phyloP scores from a whole-genome alignment of 1,284 basidiomycete genomes.

The Papiliotrema laurentii region DNA sequence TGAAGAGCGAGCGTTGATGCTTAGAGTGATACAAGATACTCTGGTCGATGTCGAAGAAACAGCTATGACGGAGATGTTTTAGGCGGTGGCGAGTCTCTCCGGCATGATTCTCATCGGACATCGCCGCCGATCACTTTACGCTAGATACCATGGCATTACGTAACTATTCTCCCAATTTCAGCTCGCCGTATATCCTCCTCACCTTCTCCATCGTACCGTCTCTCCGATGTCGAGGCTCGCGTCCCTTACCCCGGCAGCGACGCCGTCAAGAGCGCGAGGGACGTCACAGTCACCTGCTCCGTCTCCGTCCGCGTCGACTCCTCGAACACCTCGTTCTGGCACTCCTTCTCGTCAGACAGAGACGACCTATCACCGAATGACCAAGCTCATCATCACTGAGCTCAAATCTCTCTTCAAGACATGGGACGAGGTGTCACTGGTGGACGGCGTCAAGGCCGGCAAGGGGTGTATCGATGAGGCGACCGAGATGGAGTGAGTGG shows the following conservation, averaged over 20 bases:
- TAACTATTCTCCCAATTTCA: neutral
- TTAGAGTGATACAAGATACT: too few relatives aligned
- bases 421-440: constrained; percentile 40
- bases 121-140: neutral
- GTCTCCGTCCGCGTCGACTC: constrained; percentile 9
- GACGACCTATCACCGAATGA: constrained; percentile 41
- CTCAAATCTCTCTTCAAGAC: constrained; percentile 26
- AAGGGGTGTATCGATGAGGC: constrained; percentile 35
- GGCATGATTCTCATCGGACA: neutral
- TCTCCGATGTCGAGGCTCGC: constrained; percentile 29
- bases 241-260: constrained; percentile 53
- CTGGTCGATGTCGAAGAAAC: too few relatives aligned
- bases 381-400: constrained; percentile 36
- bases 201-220: neutral
- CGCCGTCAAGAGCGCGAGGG: constrained; percentile 44
- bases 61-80: neutral
- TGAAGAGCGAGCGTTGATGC: too few relatives aligned
- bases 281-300: constrained; percentile 41
- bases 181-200: neutral
- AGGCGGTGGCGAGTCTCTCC: neutral
- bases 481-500: constrained; percentile 38
- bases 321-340: neutral
- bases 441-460: constrained; percentile 38
- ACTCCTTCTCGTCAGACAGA: constrained; percentile 11
- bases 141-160: neutral